Evolutionary conservation across 2,329 filamentous ascomycete species (phyloP), one percentile per base, ranked within the genome.

Genomic region (Immersiporthe knoxdaviesiana): DNA sequence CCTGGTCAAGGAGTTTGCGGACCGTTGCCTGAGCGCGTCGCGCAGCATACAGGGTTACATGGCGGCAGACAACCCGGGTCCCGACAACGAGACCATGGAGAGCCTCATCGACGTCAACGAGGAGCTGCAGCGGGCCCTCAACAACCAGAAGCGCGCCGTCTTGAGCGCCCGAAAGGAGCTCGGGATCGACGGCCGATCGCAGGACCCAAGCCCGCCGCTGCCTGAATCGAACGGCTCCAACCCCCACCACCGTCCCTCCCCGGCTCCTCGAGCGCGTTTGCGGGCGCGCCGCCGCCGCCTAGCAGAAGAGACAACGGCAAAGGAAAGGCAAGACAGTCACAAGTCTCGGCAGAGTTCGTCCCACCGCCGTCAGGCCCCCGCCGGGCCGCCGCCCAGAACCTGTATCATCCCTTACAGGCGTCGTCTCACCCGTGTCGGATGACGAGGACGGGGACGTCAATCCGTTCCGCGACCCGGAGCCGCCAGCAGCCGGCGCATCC

Each of bases 71-170:
- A 87, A 93, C 77, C 94, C 95, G 0, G 78, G 88, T 0, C 94
- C 95, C 0, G 96, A 98, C 78, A 95, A 97, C 75, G 91, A 97
- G 74, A 98, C 95, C 1, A 93, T 98, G 87, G 90, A 96, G 77
- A 94, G 90, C 18, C 83, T 99, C 71, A 97, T 99, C 76, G 94
- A 97, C 79, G 96, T 93, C 18, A 97, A 97, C 77, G 96, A 98
- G 79, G 92, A 95, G 77, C 84, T 99, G 39, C 92, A 93, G 71
- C 88, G 92, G 59, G 91, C 94, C 0, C 84, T 95, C 54, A 96
- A 90, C 72, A 90, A 93, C 77, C 93, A 97, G 78, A 93, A 97
- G 79, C 89, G 94, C 67, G 91, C 93, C 12, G 83, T 97, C 54
- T 80, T 91, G n/a, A 85, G 84, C 69, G 87, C 88, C 2, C 82